Percentiles rank a stretch among this genome's conserved stretches.
phyloP scores from a whole-genome alignment of 1,139 yeast genomes.

The Suhomyces ambrosiae region DNA sequence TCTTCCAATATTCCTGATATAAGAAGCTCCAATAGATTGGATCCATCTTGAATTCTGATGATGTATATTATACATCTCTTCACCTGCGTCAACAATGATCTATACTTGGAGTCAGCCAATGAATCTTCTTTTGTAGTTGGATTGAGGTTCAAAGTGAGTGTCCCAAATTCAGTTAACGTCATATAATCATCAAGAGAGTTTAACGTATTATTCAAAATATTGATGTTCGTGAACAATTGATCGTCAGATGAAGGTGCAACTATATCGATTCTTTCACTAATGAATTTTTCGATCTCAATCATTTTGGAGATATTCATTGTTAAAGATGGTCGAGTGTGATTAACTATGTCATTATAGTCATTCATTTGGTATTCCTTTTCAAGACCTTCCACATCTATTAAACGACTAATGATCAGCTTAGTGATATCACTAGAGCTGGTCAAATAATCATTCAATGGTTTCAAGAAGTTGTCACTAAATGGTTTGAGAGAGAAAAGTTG shows the following conservation, averaged over 20 bases:
- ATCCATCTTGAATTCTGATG: conserved; percentile 77
- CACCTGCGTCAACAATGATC: conserved; percentile 70
- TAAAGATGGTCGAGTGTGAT: conserved; percentile 65
- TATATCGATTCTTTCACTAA: conserved; percentile 54
- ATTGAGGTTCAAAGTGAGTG: conserved; percentile 44
- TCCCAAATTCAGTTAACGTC: conserved; percentile 45
- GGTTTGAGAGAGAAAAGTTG: conserved; percentile 71
- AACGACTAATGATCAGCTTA: conserved; percentile 42
- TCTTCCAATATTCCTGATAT: conserved; percentile 68
- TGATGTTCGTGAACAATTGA: conserved; percentile 51
- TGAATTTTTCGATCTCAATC: conserved; percentile 59
- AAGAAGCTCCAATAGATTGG: conserved; percentile 70
- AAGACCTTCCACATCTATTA: conserved; percentile 59
- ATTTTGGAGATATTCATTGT: conserved; percentile 67
- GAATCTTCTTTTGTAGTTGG: conserved; percentile 54
- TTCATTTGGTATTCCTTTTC: conserved; percentile 64
- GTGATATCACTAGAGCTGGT: conserved; percentile 50
- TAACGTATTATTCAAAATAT: conserved; percentile 36
- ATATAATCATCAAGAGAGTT: conserved; percentile 43
- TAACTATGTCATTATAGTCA: conserved; percentile 71
- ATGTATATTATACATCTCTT: conserved; percentile 80
- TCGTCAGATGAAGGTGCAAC: conserved; percentile 58
- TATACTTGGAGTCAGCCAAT: conserved; percentile 46
- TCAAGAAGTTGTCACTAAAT: conserved; percentile 72
- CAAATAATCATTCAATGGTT: conserved; percentile 78